These are phyloP conservation scores for Fusarium ambrosium DNA, from an alignment of 2,329 filamentous ascomycete genomes.

Conservation along the genomic window DNA sequence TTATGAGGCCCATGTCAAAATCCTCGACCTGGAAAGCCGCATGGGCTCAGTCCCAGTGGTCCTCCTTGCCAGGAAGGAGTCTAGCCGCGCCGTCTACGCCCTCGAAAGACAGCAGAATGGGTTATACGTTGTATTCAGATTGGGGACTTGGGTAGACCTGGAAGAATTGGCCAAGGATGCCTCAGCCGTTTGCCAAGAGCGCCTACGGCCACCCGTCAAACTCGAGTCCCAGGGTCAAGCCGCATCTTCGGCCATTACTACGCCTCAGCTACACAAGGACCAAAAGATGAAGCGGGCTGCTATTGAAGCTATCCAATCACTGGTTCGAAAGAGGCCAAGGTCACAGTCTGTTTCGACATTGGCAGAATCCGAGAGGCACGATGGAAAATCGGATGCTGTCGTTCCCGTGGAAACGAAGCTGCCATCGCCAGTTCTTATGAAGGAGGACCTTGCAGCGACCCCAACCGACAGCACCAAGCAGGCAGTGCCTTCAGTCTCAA, in stretches of 20 bases:
- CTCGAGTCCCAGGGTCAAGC: constrained; percentile 32
- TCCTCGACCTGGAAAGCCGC: constrained; percentile 74
- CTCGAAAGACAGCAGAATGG: constrained; percentile 74
- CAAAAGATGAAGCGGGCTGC: constrained; percentile 69
- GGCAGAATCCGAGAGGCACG: constrained; percentile 43
- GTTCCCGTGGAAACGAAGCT: constrained; percentile 33
- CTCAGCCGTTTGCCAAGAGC: constrained; percentile 54
- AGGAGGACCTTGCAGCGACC: constrained; percentile 27
- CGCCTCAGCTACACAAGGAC: constrained; percentile 62
- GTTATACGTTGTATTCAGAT: constrained; percentile 76
- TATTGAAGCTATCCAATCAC: constrained; percentile 73
- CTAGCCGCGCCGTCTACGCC: constrained; percentile 67
- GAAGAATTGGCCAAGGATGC: constrained; percentile 65
- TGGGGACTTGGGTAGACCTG: constrained; percentile 76
- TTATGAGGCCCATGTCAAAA: constrained; percentile 73
- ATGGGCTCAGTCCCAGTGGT: constrained; percentile 67
- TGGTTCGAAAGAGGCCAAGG: constrained; percentile 66
- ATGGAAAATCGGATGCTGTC: constrained; percentile 31
- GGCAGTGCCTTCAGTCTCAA: neutral
- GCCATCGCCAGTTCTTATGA: constrained; percentile 36
- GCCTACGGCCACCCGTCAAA: constrained; percentile 42
- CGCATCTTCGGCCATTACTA: constrained; percentile 52
- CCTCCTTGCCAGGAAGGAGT: constrained; percentile 72
- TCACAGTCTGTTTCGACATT: constrained; percentile 59
- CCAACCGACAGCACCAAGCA: constrained; percentile 1